phyloP scores from a whole-genome alignment of 2,329 filamentous ascomycete genomes.

The Knufia petricola region DNA sequence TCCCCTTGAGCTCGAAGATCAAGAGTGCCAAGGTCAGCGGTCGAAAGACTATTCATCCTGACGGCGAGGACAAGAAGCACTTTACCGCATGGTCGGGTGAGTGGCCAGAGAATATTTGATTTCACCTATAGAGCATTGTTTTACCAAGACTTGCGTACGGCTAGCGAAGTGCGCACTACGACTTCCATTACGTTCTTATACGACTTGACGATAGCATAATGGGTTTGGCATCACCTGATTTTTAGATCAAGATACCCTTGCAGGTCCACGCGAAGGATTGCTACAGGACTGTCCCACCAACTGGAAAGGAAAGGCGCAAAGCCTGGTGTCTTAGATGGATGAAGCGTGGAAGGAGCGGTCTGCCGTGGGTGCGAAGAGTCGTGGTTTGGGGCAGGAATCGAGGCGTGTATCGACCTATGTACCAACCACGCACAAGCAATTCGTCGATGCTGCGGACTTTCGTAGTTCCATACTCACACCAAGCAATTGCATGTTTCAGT shows the following conservation, averaged over 20 bases:
- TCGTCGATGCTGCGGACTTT: too few relatives aligned
- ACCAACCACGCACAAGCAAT: too few relatives aligned
- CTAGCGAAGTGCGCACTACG: not conserved
- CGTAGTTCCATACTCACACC: too few relatives aligned
- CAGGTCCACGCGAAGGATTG: not conserved
- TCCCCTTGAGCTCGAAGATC: conserved; percentile 48
- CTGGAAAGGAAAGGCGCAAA: not conserved
- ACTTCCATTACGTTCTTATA: conserved; percentile 4
- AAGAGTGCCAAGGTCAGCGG: conserved; percentile 42
- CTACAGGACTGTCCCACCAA: conserved; percentile 3
- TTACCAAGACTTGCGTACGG: not conserved
- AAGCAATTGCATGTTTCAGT: too few relatives aligned
- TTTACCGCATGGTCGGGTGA: not conserved
- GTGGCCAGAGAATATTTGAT: not conserved
- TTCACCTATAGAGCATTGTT: not conserved
- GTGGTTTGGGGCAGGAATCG: too few relatives aligned
- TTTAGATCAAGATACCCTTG: not conserved
- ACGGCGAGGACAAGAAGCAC: conserved; percentile 24
- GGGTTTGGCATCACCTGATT: not conserved
- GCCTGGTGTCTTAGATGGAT: too few relatives aligned
- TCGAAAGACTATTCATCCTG: conserved; percentile 32
- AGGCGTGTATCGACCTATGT: too few relatives aligned
- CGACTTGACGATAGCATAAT: not conserved
- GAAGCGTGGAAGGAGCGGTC: too few relatives aligned
- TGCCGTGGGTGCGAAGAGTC: not conserved